phyloP scores from a whole-genome alignment of 2,329 filamentous ascomycete species.

The Neopestalotiopsis sp. region DNA sequence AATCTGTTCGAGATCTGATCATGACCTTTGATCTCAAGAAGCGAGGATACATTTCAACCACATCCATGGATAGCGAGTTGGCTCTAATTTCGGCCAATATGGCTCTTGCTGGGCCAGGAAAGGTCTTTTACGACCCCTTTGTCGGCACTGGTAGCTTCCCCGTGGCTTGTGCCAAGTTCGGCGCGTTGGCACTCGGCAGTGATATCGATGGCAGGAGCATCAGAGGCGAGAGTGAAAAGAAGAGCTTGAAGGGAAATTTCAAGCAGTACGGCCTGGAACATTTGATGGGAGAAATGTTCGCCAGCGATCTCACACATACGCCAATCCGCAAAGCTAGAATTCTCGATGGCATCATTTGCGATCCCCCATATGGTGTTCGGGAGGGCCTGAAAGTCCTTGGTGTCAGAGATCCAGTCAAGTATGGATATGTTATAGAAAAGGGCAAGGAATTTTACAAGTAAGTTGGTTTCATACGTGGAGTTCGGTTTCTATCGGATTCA shows the following conservation, averaged over 20 bases:
- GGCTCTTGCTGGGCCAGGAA: constrained; percentile 80
- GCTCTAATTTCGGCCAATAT: constrained; percentile 92
- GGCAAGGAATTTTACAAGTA: constrained; percentile 74
- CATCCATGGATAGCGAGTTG: constrained; percentile 95
- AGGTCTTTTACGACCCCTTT: constrained; percentile 92
- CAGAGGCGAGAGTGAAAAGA: constrained; percentile 67
- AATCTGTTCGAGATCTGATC: constrained; percentile 70
- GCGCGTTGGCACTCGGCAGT: constrained; percentile 81
- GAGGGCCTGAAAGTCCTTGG: constrained; percentile 92
- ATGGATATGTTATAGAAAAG: constrained; percentile 67
- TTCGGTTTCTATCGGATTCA: background rate
- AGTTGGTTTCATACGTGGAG: constrained; percentile 34
- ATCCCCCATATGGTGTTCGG: constrained; percentile 93
- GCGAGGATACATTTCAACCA: constrained; percentile 90
- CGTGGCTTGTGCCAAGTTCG: constrained; percentile 88
- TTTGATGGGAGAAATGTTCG: constrained; percentile 77
- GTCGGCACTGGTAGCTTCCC: constrained; percentile 95
- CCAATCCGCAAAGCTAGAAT: constrained; percentile 64
- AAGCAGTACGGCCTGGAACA: constrained; percentile 76
- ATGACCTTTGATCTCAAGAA: constrained; percentile 90
- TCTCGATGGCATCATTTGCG: constrained; percentile 90
- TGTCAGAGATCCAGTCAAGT: constrained; percentile 68
- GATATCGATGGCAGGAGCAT: constrained; percentile 95
- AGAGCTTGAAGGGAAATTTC: constrained; percentile 73
- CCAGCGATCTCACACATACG: constrained; percentile 86